Conservation (phyloP, 2,329 filamentous ascomycete genomes). For the Calonectria montana region DNA sequence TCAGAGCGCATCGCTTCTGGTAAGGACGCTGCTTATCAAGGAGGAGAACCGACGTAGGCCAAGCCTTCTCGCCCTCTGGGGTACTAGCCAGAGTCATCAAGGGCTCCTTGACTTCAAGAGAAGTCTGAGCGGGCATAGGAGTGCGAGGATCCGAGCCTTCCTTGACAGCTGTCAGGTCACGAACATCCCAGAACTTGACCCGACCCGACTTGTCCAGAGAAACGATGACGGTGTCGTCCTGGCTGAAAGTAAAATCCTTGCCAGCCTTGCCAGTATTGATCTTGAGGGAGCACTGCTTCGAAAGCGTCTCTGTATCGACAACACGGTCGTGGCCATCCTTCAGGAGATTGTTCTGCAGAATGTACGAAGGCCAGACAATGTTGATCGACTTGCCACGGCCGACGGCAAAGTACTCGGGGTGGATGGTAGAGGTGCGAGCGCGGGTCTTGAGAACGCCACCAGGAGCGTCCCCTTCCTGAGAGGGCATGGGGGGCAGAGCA, state of each 20-base stretch:
- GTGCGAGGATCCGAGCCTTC: constrained; percentile 62
- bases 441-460: constrained; percentile 96
- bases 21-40: constrained; percentile 97
- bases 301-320: constrained; percentile 89
- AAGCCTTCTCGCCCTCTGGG: constrained; percentile 90
- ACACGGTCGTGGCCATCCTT: constrained; percentile 73
- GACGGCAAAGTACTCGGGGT: constrained; percentile 94
- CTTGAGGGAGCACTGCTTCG: constrained; percentile 87
- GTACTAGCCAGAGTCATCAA: constrained; percentile 89
- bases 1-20: constrained; percentile 86
- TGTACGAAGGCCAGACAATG: constrained; percentile 78
- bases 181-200: constrained; percentile 98
- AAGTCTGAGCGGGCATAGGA: constrained; percentile 65
- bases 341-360: constrained; percentile 72
- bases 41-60: constrained; percentile 95
- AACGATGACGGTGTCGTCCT: constrained; percentile 93
- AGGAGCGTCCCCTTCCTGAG: constrained; percentile 89
- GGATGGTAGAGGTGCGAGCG: constrained; percentile 87
- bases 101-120: constrained; percentile 85
- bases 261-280: constrained; percentile 98
- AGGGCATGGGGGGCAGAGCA: constrained; percentile 85
- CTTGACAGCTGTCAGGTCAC: constrained; percentile 72
- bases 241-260: constrained; percentile 98
- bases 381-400: constrained; percentile 96
- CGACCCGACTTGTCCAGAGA: constrained; percentile 97